Conservation (phyloP, 176 grass and related monocot species). For the Ensete ventricosum region DNA sequence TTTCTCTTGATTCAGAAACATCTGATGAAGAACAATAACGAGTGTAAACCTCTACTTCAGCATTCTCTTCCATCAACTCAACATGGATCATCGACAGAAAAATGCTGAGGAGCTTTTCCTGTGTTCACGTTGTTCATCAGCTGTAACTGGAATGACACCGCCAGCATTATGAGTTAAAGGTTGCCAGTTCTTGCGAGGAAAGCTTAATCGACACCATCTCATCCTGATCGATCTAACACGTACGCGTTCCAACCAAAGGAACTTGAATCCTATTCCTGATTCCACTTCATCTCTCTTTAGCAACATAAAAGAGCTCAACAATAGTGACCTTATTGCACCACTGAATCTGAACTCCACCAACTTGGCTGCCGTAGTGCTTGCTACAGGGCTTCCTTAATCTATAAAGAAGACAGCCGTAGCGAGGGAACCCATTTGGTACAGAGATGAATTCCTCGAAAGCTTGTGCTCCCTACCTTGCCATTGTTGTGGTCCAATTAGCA, state of each 20-base stretch:
- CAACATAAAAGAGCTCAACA: background rate
- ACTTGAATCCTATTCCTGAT: background rate
- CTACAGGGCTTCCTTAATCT: background rate
- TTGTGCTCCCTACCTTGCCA: slow-evolving; percentile 15
- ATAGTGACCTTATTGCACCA: slow-evolving; percentile 4
- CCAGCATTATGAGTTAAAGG: too few species aligned
- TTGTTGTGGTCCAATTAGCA: slow-evolving; percentile 12
- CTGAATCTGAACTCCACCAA: slow-evolving; percentile 18
- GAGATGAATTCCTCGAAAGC: background rate
- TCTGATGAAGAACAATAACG: too few species aligned
- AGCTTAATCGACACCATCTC: too few species aligned
- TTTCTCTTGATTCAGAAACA: too few species aligned
- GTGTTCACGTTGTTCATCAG: too few species aligned
- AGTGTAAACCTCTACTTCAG: too few species aligned
- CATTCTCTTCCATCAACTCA: too few species aligned
- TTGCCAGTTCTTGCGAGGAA: too few species aligned
- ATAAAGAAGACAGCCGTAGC: background rate
- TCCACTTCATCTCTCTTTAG: background rate
- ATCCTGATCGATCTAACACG: too few species aligned
- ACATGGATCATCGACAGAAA: too few species aligned
- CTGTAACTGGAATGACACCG: too few species aligned
- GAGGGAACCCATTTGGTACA: background rate
- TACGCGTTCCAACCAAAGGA: background rate
- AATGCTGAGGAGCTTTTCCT: too few species aligned
- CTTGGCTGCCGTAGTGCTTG: background rate